These are phyloP conservation scores for Aspergillus proliferans DNA, from an alignment of 2,329 filamentous ascomycete species.

Conservation along the genomic window DNA sequence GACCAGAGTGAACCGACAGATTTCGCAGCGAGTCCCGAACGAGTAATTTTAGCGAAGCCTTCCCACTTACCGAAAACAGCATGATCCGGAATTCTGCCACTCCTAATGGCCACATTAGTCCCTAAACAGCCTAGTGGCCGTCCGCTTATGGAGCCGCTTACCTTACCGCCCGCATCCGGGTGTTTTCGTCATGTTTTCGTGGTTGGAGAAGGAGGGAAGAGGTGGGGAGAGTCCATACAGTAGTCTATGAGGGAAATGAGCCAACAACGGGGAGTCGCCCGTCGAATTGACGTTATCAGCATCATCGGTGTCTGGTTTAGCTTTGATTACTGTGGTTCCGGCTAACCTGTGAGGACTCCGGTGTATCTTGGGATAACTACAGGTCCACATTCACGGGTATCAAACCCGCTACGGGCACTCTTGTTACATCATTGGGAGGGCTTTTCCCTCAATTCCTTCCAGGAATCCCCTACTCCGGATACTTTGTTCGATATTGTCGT, in stretches of 20 bases:
- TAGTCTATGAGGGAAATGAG: not conserved
- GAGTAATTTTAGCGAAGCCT: not conserved
- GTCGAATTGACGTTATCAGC: not conserved
- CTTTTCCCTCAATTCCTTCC: not conserved
- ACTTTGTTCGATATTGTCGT: not conserved
- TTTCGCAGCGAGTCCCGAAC: not conserved
- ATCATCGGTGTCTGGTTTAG: not conserved
- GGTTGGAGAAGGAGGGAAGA: not conserved
- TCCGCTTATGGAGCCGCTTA: not conserved
- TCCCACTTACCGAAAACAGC: not conserved
- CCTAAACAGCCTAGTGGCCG: not conserved
- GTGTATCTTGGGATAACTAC: slow-evolving; percentile 2
- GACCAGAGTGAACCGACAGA: not conserved
- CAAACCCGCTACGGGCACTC: slow-evolving; percentile 6
- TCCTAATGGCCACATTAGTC: not conserved
- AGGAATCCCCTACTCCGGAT: too few relatives aligned
- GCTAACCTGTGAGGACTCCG: not conserved
- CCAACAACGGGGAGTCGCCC: not conserved
- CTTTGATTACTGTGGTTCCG: not conserved
- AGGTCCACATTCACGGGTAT: slow-evolving; percentile 17
- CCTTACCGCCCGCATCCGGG: not conserved
- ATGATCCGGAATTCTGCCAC: not conserved
- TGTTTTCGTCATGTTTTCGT: slow-evolving; percentile 1
- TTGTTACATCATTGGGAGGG: slow-evolving; percentile 8
- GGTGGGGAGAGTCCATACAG: not conserved